phyloP scores from a whole-genome alignment of 192 early-diverging fungal species.

The Backusella tuberculispora region DNA sequence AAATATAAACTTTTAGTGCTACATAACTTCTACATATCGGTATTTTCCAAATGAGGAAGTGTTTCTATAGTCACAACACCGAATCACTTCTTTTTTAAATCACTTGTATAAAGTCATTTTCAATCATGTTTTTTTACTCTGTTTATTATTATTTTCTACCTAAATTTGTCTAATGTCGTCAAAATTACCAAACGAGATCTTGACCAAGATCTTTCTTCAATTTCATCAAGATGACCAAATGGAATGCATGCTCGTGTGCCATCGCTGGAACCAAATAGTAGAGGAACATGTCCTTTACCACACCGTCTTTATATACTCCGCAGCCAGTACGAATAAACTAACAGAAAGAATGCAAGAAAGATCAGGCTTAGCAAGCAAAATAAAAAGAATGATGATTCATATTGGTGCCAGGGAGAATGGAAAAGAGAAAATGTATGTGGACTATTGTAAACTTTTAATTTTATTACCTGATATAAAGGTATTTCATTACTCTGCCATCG shows the following conservation, averaged over 20 bases:
- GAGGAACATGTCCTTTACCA: neutral
- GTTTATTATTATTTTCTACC: too few relatives aligned
- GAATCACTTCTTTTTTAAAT: too few relatives aligned
- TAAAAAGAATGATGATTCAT: neutral
- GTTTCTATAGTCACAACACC: too few relatives aligned
- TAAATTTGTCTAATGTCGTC: too few relatives aligned
- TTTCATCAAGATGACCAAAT: conserved; percentile 8
- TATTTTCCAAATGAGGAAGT: too few relatives aligned
- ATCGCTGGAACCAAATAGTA: neutral
- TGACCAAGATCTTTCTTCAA: neutral
- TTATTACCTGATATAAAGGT: neutral
- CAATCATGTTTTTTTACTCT: too few relatives aligned
- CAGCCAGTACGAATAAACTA: neutral
- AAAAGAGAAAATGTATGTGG: too few relatives aligned
- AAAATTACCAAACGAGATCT: neutral
- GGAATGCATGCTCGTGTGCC: conserved; percentile 6
- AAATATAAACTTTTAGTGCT: too few relatives aligned
- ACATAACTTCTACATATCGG: too few relatives aligned
- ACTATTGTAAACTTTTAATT: neutral
- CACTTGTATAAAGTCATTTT: too few relatives aligned
- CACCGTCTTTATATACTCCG: neutral
- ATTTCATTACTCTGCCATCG: neutral
- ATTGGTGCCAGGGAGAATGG: too few relatives aligned
- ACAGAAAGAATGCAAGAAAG: neutral
- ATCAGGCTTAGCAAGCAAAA: neutral